Evolutionary conservation across 768 basidiomycete species (phyloP).

Genomic region (Lactarius akahatsu): DNA sequence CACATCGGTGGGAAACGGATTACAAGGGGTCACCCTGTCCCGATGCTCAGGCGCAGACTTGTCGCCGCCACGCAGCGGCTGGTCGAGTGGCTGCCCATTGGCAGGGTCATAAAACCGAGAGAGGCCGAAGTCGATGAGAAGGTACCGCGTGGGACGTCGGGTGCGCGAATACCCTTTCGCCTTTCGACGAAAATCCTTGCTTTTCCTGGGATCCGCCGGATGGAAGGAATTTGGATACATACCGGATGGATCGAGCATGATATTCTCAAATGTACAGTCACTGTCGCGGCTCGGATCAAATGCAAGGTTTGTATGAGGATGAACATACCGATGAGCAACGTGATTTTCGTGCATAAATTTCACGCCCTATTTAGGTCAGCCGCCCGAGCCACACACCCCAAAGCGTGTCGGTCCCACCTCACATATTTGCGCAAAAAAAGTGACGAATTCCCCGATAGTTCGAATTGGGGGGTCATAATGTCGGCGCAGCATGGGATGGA

Average conservation of each 20-base stretch:
- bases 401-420: constrained; percentile 19
- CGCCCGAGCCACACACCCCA: constrained; percentile 19
- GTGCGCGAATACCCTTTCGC: constrained; percentile 31
- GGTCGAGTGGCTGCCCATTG: constrained; percentile 15
- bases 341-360: constrained; percentile 29
- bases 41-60: constrained; percentile 32
- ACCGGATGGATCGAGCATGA: constrained; percentile 34
- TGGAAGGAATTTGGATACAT: constrained; percentile 25
- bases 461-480: constrained; percentile 31
- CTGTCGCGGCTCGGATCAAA: not conserved
- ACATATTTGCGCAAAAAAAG: constrained; percentile 30
- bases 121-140: constrained; percentile 35
- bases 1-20: constrained; percentile 33
- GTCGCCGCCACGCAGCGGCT: constrained; percentile 31
- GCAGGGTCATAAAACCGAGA: constrained; percentile 28
- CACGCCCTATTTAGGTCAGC: constrained; percentile 25
- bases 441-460: constrained; percentile 31
- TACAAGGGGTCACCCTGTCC: not conserved
- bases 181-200: constrained; percentile 7
- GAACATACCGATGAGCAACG: constrained; percentile 35
- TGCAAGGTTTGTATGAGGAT: not conserved
- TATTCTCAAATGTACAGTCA: constrained; percentile 1
- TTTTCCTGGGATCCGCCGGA: not conserved
- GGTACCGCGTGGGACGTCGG: constrained; percentile 30
- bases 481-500: constrained; percentile 34